Percentiles rank a stretch among this genome's conserved stretches.
Evolutionary conservation across 352 stramenopile genomes (phyloP).

Genomic region (Pythium oligandrum): DNA sequence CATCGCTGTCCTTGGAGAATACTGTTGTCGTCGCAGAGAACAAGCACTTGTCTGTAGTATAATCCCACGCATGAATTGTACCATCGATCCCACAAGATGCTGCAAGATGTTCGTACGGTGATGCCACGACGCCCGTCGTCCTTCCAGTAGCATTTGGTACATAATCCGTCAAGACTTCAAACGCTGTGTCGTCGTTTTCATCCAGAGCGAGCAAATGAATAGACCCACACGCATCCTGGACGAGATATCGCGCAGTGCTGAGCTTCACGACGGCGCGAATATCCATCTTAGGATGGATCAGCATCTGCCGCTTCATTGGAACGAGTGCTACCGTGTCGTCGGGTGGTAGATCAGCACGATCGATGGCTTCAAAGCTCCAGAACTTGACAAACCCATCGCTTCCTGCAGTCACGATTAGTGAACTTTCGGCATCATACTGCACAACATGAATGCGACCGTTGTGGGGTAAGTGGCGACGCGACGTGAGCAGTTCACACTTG

Average conservation of each 20-base stretch:
- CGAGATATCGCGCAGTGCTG: constrained; percentile 33
- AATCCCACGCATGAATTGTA: constrained; percentile 86
- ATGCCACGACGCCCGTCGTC: constrained; percentile 72
- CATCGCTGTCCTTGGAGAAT: constrained; percentile 9
- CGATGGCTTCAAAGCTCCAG: constrained; percentile 85
- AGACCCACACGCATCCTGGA: constrained; percentile 52
- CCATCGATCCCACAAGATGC: constrained; percentile 86
- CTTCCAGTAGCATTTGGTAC: constrained; percentile 57
- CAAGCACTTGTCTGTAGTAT: constrained; percentile 50
- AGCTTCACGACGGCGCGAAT: constrained; percentile 65
- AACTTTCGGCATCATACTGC: constrained; percentile 39
- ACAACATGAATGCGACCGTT: constrained; percentile 69
- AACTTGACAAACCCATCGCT: constrained; percentile 88
- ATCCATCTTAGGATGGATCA: constrained; percentile 51
- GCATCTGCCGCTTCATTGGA: constrained; percentile 51
- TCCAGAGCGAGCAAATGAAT: constrained; percentile 44
- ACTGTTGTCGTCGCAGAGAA: constrained; percentile 18
- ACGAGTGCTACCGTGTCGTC: constrained; percentile 80
- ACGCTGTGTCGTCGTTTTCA: constrained; percentile 19
- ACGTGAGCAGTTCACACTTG: constrained; percentile 88
- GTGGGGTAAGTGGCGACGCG: constrained; percentile 64
- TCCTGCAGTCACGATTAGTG: constrained; percentile 61
- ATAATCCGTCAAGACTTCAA: constrained; percentile 49
- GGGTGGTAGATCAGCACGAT: constrained; percentile 78
- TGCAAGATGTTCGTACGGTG: constrained; percentile 81